These are phyloP conservation scores for Hansenula lynferdii DNA, from an alignment of 1,139 yeast genomes.

Conservation along the genomic window DNA sequence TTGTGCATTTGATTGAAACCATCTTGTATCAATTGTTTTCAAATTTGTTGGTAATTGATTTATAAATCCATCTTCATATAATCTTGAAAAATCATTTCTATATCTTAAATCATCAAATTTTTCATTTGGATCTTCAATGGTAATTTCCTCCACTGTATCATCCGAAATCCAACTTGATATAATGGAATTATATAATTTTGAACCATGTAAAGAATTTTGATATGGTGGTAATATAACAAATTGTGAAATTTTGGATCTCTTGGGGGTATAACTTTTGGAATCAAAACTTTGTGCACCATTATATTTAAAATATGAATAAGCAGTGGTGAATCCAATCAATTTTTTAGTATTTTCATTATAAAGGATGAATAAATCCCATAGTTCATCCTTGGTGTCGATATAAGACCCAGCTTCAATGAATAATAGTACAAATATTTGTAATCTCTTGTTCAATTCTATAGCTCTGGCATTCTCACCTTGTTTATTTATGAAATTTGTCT, in stretches of 20 bases:
- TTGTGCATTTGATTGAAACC: constrained; percentile 36
- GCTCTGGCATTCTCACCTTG: constrained; percentile 25
- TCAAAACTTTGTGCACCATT: constrained; percentile 58
- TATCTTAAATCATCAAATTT: constrained; percentile 90
- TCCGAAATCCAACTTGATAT: constrained; percentile 52
- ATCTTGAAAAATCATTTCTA: constrained; percentile 63
- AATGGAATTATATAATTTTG: constrained; percentile 53
- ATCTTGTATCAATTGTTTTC: constrained; percentile 34
- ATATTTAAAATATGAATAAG: constrained; percentile 80
- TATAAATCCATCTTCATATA: constrained; percentile 32
- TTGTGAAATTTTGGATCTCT: constrained; percentile 81
- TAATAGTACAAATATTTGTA: constrained; percentile 74
- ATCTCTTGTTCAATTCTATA: constrained; percentile 55
- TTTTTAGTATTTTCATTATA: constrained; percentile 24
- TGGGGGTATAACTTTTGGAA: constrained; percentile 26
- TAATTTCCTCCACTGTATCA: constrained; percentile 58
- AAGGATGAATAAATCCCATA: constrained; percentile 58
- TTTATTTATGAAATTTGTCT: constrained; percentile 23
- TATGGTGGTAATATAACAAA: constrained; percentile 79
- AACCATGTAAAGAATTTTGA: constrained; percentile 71
- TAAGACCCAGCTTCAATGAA: constrained; percentile 94
- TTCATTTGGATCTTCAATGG: constrained; percentile 95
- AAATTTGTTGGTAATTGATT: constrained; percentile 14
- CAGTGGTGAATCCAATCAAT: constrained; percentile 78
- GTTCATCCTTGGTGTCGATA: constrained; percentile 68